Conservation (phyloP, 108 stramenopile species). For the Chaetoceros muelleri region DNA sequence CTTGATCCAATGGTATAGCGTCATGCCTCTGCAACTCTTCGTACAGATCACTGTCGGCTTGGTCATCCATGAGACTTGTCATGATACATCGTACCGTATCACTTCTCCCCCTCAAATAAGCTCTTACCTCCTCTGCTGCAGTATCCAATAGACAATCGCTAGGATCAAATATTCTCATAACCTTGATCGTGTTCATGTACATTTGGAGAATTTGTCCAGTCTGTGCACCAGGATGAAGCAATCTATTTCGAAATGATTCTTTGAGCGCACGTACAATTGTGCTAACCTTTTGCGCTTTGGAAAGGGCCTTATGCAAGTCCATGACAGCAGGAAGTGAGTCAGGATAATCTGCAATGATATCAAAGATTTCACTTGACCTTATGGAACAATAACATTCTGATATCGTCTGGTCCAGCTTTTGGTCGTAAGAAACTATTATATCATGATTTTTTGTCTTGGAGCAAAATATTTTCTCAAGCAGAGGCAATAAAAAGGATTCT, state of each 20-base stretch:
- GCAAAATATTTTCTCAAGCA: not conserved
- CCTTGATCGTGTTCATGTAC: conserved; percentile 85
- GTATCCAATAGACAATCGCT: conserved; percentile 75
- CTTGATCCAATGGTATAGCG: conserved; percentile 69
- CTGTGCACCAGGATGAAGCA: conserved; percentile 92
- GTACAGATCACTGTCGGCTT: conserved; percentile 85
- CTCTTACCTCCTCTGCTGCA: conserved; percentile 82
- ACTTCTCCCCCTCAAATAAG: conserved; percentile 60
- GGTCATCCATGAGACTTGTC: conserved; percentile 89
- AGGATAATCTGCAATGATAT: conserved; percentile 72
- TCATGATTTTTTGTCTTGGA: conserved; percentile 17
- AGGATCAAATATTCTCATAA: conserved; percentile 74
- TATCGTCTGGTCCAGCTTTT: conserved; percentile 27
- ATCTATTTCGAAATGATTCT: conserved; percentile 46
- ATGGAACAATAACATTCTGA: conserved; percentile 50
- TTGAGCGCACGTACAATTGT: conserved; percentile 34
- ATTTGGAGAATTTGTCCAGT: conserved; percentile 93
- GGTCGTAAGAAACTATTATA: too few relatives aligned
- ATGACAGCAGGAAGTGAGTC: conserved; percentile 62
- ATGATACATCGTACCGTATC: conserved; percentile 97
- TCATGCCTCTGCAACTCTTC: conserved; percentile 86
- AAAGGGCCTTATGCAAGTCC: conserved; percentile 52
- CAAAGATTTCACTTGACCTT: conserved; percentile 62
- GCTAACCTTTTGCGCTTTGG: conserved; percentile 30
- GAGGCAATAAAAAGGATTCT: not conserved